Percentiles rank a stretch among this genome's conserved stretches.
phyloP scores from a whole-genome alignment of 2,329 filamentous ascomycete species.

The Fusarium sp. region DNA sequence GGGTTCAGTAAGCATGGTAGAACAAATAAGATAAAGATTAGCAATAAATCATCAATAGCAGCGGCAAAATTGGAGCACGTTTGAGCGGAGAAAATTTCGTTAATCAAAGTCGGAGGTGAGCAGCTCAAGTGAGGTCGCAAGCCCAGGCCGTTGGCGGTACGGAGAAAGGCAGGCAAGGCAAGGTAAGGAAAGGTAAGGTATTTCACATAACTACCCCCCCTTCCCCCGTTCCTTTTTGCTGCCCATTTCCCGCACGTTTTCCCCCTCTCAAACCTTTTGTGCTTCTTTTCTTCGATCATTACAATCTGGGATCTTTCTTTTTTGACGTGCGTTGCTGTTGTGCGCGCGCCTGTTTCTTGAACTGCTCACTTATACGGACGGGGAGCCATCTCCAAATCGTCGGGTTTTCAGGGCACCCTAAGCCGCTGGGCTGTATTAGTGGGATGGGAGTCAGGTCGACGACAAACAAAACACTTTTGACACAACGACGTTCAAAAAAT shows the following conservation, averaged over 20 bases:
- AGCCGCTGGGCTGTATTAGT: conserved; percentile 38
- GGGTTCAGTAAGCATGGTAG: neutral
- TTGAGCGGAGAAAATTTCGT: conserved; percentile 38
- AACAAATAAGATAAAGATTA: conserved; percentile 3
- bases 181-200: conserved; percentile 48
- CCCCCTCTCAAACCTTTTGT: conserved; percentile 41
- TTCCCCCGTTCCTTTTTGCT: conserved; percentile 54
- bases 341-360: conserved; percentile 29
- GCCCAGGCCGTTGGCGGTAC: conserved; percentile 43
- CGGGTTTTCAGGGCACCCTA: conserved; percentile 43
- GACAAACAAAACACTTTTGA: conserved; percentile 7
- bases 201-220: conserved; percentile 58
- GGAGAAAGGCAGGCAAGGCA: conserved; percentile 44
- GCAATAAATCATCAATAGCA: conserved; percentile 6
- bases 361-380: conserved; percentile 48
- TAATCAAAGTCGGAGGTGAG: conserved; percentile 39
- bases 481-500: conserved; percentile 24
- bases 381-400: conserved; percentile 42
- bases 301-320: conserved; percentile 19
- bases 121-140: conserved; percentile 37
- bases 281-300: conserved; percentile 37
- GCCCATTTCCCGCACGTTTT: conserved; percentile 50
- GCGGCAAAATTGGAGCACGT: conserved; percentile 19
- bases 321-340: conserved; percentile 44
- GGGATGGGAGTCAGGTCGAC: conserved; percentile 21